Percentiles rank a stretch among this genome's conserved stretches.
phyloP scores from a whole-genome alignment of 768 basidiomycete genomes.

The Tylopilus sp. region DNA sequence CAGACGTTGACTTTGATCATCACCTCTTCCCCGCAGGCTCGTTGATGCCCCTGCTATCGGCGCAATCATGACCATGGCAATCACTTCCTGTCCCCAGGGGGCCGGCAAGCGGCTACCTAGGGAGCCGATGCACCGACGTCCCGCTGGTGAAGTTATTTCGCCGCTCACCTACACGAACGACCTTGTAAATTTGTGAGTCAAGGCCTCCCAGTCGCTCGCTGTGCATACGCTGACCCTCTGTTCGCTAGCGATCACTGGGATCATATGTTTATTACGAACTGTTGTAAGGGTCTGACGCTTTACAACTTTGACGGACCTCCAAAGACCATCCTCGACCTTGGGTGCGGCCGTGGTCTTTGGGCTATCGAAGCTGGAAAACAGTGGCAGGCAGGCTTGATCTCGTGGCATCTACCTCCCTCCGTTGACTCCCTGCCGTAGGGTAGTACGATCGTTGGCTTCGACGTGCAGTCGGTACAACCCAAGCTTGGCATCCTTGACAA shows the following conservation, averaged over 20 bases:
- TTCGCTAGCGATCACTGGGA: conserved; percentile 65
- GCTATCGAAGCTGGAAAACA: conserved; percentile 61
- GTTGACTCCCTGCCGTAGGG: conserved; percentile 34
- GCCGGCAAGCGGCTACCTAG: conserved; percentile 45
- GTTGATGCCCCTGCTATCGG: conserved; percentile 24
- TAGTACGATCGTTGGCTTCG: conserved; percentile 57
- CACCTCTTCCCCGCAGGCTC: conserved; percentile 13
- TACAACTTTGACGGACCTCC: conserved; percentile 54
- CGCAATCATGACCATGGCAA: conserved; percentile 21
- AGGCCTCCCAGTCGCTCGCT: not conserved
- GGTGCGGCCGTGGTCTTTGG: conserved; percentile 73
- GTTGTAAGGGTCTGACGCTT: conserved; percentile 48
- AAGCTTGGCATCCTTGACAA: conserved; percentile 34
- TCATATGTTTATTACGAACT: conserved; percentile 56
- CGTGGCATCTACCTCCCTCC: not conserved
- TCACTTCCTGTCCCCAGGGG: conserved; percentile 34
- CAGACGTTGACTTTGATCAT: conserved; percentile 5
- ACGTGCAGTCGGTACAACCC: conserved; percentile 55
- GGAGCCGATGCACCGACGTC: conserved; percentile 40
- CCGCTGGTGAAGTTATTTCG: conserved; percentile 49
- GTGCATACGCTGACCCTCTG: not conserved
- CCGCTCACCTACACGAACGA: conserved; percentile 49
- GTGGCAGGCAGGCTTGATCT: conserved; percentile 52
- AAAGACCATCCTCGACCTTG: conserved; percentile 56
- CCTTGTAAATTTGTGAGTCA: conserved; percentile 53